Percentiles rank a stretch among this genome's conserved stretches.
Conservation (phyloP, 2,329 filamentous ascomycete genomes). For the Septoria petroselini region DNA sequence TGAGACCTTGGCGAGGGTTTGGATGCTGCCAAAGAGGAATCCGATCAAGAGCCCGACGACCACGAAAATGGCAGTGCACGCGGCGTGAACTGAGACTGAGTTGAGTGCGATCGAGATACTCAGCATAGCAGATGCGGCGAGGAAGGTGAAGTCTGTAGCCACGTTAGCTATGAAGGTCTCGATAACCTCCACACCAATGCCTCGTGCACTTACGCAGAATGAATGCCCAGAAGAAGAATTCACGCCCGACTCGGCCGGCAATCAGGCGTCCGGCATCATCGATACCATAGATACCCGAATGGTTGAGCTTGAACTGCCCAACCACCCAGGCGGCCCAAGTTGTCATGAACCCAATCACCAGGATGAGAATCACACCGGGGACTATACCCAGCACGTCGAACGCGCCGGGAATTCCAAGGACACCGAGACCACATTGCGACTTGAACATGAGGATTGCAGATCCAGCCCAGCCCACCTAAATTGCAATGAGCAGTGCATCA, state of each 20-base stretch:
- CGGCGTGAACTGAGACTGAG: conserved; percentile 29
- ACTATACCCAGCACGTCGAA: conserved; percentile 46
- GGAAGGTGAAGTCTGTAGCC: conserved; percentile 25
- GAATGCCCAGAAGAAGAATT: conserved; percentile 43
- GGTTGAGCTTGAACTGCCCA: conserved; percentile 53
- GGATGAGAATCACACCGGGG: conserved; percentile 47
- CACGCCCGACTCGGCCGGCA: conserved; percentile 53
- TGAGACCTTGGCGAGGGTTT: conserved; percentile 36
- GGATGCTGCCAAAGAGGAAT: conserved; percentile 37
- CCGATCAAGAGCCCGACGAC: conserved; percentile 43
- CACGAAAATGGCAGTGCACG: conserved; percentile 44
- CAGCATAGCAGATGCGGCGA: conserved; percentile 40
- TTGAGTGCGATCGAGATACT: conserved; percentile 29
- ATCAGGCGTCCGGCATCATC: conserved; percentile 56
- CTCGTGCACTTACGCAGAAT: conserved; percentile 8
- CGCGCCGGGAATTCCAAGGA: conserved; percentile 49
- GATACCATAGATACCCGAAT: conserved; percentile 56
- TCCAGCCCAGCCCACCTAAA: conserved; percentile 41
- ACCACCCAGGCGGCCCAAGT: conserved; percentile 52
- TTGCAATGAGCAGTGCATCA: background rate
- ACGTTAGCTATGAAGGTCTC: conserved; percentile 1
- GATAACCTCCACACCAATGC: too few relatives aligned
- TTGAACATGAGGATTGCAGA: conserved; percentile 47
- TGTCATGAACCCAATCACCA: conserved; percentile 44
- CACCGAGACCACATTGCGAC: conserved; percentile 46